Evolutionary conservation across 1,284 basidiomycete genomes (phyloP), one percentile per base, ranked within the genome.

Genomic region (Xerocomus minutiporus): DNA sequence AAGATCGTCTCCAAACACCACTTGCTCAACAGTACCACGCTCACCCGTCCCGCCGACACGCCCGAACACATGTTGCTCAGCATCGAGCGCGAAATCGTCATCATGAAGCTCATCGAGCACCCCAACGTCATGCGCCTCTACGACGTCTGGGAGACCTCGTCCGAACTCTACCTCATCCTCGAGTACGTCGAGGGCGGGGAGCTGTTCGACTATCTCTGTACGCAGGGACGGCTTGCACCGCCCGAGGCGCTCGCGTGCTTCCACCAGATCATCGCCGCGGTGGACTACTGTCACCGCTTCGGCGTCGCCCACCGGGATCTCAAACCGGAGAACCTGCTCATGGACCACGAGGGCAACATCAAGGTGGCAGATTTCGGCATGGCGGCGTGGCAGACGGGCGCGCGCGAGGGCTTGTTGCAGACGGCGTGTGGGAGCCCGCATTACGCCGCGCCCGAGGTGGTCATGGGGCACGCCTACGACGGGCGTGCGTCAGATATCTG

Each of bases 361-460:
- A 99, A 98, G 72, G 88, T 99, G 29, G 95, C 94, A 3, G 97
- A 99, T 74, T 99, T 99, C 71, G 96, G 97, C 17, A 96, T 99
- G 92, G 97, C 97, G 1, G 89, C 90, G n/a, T 94, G 93, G 84
- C 89, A 91, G 61, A 80, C 82, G 23, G 70, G 71, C 54, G 78
- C 76, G 38, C 68, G 67, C 12, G 76, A 75, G 38, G 78, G 79
- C 23, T 71, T 97, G 71, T 80, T 98, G 50, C 84, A 87, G 67
- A 99, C 96, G 1, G 88, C 88, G 38, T 99, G 97, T 62, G 97
- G 97, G 31, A 92, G 88, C 60, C 96, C 96, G 40, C 96, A 99
- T 70, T 99, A 99, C 61, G 95, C 95, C 38, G 89, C 90, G n/a
- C 97, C 96, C 1, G 96, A 99, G 74, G 90, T 99, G 55, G 85